phyloP scores from a whole-genome alignment of 441 rosid genomes.

The Gossypium trilobum region DNA sequence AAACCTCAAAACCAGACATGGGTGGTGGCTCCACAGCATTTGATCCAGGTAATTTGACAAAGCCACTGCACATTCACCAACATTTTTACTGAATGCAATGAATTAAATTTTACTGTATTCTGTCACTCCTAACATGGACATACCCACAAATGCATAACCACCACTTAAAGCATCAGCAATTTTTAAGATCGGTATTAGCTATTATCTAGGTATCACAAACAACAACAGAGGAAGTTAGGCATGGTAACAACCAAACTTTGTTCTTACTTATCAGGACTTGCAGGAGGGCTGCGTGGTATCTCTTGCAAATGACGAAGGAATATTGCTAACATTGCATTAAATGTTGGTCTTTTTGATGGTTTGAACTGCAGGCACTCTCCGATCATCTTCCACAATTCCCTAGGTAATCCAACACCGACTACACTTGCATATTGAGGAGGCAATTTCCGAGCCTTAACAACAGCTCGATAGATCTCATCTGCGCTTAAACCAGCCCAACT shows the following conservation, averaged over 20 bases:
- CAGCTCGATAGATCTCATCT: slow-evolving; percentile 88
- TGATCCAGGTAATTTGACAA: slow-evolving; percentile 44
- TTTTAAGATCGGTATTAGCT: slow-evolving; percentile 15
- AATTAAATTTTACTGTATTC: slow-evolving; percentile 1
- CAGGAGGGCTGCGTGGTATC: slow-evolving; percentile 86
- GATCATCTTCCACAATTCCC: slow-evolving; percentile 96
- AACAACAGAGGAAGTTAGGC: slow-evolving; percentile 1
- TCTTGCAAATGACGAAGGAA: slow-evolving; percentile 90
- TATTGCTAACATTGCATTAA: slow-evolving; percentile 80
- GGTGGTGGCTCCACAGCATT: slow-evolving; percentile 45
- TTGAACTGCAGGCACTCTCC: slow-evolving; percentile 96
- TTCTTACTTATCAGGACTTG: slow-evolving; percentile 86
- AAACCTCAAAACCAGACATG: slow-evolving; percentile 34
- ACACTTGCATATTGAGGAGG: slow-evolving; percentile 98
- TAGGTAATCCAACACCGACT: slow-evolving; percentile 92
- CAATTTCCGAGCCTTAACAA: slow-evolving; percentile 70
- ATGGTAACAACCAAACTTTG: slow-evolving; percentile 2
- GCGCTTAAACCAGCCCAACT: slow-evolving; percentile 95
- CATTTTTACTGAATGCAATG: slow-evolving; percentile 9
- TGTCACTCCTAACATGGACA: not conserved
- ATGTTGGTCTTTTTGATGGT: slow-evolving; percentile 79
- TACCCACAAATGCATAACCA: not conserved
- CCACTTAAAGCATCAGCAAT: not conserved
- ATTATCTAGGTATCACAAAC: slow-evolving; percentile 1
- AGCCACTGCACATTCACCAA: slow-evolving; percentile 43